Conservation (phyloP, 345 rosid genomes). For the Eucalyptus sideroxylon region DNA sequence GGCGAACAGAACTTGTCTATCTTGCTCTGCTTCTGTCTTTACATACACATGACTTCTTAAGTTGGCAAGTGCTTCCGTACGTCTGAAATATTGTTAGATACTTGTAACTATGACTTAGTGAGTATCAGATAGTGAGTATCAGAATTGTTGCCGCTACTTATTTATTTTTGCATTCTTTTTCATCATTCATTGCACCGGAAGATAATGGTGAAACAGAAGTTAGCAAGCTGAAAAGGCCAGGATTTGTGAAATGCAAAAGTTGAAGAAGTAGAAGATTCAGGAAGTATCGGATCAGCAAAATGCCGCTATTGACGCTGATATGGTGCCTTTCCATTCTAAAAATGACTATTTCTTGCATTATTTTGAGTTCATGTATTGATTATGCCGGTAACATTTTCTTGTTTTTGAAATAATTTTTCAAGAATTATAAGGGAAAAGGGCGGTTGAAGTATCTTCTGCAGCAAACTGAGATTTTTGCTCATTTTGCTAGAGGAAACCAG, state of each 20-base stretch:
- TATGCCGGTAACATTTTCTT: background rate
- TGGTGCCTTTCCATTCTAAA: conserved; percentile 25
- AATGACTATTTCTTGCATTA: background rate
- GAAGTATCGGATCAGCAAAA: conserved; percentile 82
- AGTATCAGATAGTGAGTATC: background rate
- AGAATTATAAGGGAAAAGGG: conserved; percentile 86
- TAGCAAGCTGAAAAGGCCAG: conserved; percentile 68
- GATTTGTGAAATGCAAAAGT: conserved; percentile 70
- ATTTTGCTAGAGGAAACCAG: background rate
- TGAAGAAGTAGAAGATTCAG: conserved; percentile 88
- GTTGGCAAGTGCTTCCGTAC: background rate
- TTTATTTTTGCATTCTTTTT: background rate
- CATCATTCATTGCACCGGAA: conserved; percentile 20
- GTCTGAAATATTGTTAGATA: background rate
- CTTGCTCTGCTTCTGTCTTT: background rate
- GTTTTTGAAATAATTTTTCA: background rate
- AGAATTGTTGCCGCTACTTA: background rate
- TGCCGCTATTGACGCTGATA: conserved; percentile 91
- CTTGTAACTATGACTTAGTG: background rate
- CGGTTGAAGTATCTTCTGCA: conserved; percentile 80
- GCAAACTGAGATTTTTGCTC: conserved; percentile 96
- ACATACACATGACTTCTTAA: background rate
- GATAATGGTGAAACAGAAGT: conserved; percentile 11
- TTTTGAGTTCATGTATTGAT: background rate
- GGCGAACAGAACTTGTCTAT: background rate